Base-by-base conservation (phyloP, 139 green algal genomes). In the Chlamydomonas asymmetrica region DNA sequence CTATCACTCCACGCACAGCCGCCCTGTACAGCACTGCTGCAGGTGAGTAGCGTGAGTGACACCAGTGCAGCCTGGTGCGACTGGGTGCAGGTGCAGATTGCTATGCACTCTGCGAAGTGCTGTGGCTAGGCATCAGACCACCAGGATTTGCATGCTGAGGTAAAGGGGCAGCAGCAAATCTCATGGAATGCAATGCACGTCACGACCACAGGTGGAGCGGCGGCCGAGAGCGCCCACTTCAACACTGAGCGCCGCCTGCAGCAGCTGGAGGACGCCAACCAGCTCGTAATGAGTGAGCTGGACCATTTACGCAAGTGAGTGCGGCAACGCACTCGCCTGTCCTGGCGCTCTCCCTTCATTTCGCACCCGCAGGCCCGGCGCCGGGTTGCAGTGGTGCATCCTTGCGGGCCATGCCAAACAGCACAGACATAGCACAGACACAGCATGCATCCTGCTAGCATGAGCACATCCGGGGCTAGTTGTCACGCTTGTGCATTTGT, bases 191-290 rank as follows among this genome's bases (percentile, higher is more conserved):
- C 8, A 1, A 31, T 72, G n/a, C 41, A 32, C 16, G 27, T 31
- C n/a, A 61, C 37, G 31, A 45, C 8, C 10, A 40, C 31, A 40
- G 52, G 29, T 27, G 67, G 37, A 2, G 7, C 54, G 35, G n/a
- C 37, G 2, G 5, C 37, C 9, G 16, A 34, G 27, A 52, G 50
- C 8, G 6, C 37, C 4, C 22, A 56, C 0, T 76, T 61, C 20
- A 41, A 67, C 1, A 10, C 67, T 32, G 70, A 76, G 70, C 70
- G 63, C 31, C 59, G 71, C 13, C 23, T 77, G 71, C 71, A 77
- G 71, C 71, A 77, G 9, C 41, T 77, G 0, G 71, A 77, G 71
- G 71, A 77, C 32, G 59, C 71, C 23, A 43, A 77, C 23, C 23
- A 32, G 2, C 61, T 59, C 23, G 50, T 70, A 7, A 41, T 57